Conservation (phyloP, 495 filamentous ascomycete species). For the Neurospora sp. region DNA sequence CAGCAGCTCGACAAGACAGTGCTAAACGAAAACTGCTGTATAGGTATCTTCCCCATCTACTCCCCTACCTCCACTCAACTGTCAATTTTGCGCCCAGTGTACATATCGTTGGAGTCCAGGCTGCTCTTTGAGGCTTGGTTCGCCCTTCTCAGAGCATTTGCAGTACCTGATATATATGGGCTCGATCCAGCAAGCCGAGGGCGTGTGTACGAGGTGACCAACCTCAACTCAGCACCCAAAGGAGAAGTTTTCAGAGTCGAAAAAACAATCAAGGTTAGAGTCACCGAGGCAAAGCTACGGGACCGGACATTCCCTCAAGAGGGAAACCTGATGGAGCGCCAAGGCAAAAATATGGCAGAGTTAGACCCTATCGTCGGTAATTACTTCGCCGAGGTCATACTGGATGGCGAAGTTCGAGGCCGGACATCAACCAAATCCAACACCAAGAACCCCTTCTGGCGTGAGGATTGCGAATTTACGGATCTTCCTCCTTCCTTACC, state of each 20-base stretch:
- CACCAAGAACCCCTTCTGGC: constrained; percentile 84
- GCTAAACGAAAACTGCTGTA: constrained; percentile 85
- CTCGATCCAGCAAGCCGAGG: constrained; percentile 26
- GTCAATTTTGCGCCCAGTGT: constrained; percentile 61
- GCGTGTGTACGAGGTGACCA: constrained; percentile 29
- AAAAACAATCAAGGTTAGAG: constrained; percentile 44
- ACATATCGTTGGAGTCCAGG: constrained; percentile 77
- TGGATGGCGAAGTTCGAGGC: constrained; percentile 82
- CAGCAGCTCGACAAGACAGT: constrained; percentile 88
- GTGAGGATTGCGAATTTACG: constrained; percentile 79
- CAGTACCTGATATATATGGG: constrained; percentile 86
- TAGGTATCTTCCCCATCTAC: constrained; percentile 85
- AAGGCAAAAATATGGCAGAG: constrained; percentile 20
- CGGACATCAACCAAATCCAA: constrained; percentile 75
- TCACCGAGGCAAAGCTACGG: constrained; percentile 50
- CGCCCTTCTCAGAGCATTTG: constrained; percentile 83
- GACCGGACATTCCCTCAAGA: constrained; percentile 17
- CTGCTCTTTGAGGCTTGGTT: constrained; percentile 96
- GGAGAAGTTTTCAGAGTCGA: constrained; percentile 49
- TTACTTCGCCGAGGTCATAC: constrained; percentile 84
- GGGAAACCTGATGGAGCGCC: constrained; percentile 21
- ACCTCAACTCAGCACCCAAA: constrained; percentile 27
- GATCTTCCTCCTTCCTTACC: constrained; percentile 77
- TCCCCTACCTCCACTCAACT: constrained; percentile 51
- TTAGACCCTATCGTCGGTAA: constrained; percentile 37